Conservation (phyloP, 768 basidiomycete genomes). For the Macrolepiota fuliginosa region DNA sequence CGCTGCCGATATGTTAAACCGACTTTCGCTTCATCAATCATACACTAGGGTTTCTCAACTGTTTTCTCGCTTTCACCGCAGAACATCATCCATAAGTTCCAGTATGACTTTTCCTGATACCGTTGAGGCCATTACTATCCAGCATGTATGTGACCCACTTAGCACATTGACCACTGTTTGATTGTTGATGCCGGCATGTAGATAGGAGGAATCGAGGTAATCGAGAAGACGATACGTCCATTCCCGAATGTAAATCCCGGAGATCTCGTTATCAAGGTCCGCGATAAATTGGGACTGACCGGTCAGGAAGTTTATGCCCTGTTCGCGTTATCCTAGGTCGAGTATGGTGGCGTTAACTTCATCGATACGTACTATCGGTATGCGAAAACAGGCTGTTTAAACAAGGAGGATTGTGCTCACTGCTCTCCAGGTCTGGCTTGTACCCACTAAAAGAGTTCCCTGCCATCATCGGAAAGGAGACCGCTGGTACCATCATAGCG, state of each 20-base stretch:
- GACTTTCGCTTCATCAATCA: constrained; percentile 12
- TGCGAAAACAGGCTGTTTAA: constrained; percentile 3
- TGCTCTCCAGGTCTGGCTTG: constrained; percentile 48
- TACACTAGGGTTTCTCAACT: constrained; percentile 22
- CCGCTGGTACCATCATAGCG: constrained; percentile 69
- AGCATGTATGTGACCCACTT: constrained; percentile 35
- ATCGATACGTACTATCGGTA: constrained; percentile 83
- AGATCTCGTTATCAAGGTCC: constrained; percentile 54
- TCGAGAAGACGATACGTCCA: constrained; percentile 64
- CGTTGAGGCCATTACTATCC: constrained; percentile 70
- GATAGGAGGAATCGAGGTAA: constrained; percentile 75
- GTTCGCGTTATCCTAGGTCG: constrained; percentile 39
- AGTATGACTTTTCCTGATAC: constrained; percentile 56
- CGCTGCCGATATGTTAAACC: background rate
- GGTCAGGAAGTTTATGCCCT: background rate
- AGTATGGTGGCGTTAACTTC: constrained; percentile 84
- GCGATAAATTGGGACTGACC: background rate
- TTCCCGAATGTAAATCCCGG: constrained; percentile 62
- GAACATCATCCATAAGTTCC: constrained; percentile 3
- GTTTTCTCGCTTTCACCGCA: constrained; percentile 23
- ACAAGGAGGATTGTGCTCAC: background rate
- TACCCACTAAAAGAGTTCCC: constrained; percentile 62
- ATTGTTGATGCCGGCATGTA: constrained; percentile 15
- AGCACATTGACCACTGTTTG: background rate
- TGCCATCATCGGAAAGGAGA: constrained; percentile 73